These are phyloP conservation scores for Saccharomycopsis oosterbeekiorum DNA, from an alignment of 805 yeast species.

Conservation along the genomic window DNA sequence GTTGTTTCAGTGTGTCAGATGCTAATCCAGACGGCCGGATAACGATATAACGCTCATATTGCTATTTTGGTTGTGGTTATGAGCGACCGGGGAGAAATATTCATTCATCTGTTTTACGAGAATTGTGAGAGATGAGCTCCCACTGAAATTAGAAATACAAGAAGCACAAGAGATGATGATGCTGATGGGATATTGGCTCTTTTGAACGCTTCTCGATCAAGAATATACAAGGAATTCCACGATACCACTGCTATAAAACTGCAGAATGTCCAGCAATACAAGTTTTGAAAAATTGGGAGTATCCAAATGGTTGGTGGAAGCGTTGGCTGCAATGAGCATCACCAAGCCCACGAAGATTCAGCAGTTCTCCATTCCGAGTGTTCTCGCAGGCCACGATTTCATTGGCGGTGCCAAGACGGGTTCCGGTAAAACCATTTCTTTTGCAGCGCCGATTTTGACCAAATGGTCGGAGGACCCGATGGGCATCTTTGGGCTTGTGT, in stretches of 20 bases:
- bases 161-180: too few relatives aligned
- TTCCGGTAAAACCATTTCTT: constrained; percentile 94
- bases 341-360: constrained; percentile 81
- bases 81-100: too few relatives aligned
- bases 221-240: not conserved
- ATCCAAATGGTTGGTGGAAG: constrained; percentile 77
- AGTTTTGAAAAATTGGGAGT: constrained; percentile 59
- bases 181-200: too few relatives aligned
- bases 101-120: too few relatives aligned
- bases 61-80: too few relatives aligned
- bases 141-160: too few relatives aligned
- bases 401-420: constrained; percentile 99
- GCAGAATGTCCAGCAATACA: constrained; percentile 13
- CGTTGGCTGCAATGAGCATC: constrained; percentile 74
- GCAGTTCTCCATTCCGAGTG: constrained; percentile 76
- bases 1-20: too few relatives aligned
- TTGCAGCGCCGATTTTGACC: constrained; percentile 94
- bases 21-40: too few relatives aligned
- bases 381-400: constrained; percentile 76
- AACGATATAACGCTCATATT: too few relatives aligned
- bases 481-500: constrained; percentile 80
- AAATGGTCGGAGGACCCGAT: constrained; percentile 92
- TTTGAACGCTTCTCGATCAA: too few relatives aligned
- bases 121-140: too few relatives aligned
- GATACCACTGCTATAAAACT: not conserved